Base-by-base conservation (phyloP, 139 green algal genomes). In the Volvox africanus region DNA sequence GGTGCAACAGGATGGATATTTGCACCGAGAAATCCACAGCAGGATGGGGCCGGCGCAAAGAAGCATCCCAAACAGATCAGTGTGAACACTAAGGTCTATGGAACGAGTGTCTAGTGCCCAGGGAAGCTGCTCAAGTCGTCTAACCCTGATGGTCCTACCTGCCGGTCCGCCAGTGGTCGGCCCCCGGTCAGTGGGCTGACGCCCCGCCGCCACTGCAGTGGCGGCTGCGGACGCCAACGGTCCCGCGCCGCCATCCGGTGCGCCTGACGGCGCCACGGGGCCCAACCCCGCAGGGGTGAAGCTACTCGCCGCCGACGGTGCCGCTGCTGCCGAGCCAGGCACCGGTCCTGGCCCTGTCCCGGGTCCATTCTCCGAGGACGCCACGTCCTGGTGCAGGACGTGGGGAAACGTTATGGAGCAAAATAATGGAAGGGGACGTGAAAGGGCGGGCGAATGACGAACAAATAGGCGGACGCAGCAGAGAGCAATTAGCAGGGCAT, bases 381-480 rank as follows among this genome's bases (percentile, higher is more conserved):
- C 76, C 30, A 82, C 21, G 24, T 79, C 71, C 71, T 79, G 71
- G n/a, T n/a, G n/a, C n/a, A n/a, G n/a, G n/a, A n/a, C n/a, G n/a
- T n/a, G n/a, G n/a, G n/a, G n/a, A n/a, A n/a, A n/a, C n/a, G n/a
- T n/a, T n/a, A n/a, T n/a, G n/a, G n/a, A n/a, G n/a, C n/a, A 55
- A 55, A 55, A 14, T 5, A 55, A 55, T 55, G 44, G 9, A 55
- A 5, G 44, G 44, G 5, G 44, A 55, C 44, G 44, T 5, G 44
- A 55, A 55, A 55, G 44, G 9, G 44, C 44, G 44, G 9, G 44
- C 5, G 44, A 55, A 55, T 55, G 44, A 9, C 44, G 44, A 9
- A 55, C 44, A 9, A 55, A 55, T 9, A 55, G 44, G 44, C 9
- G 44, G 44, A 55, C 44, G 44, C 44, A 55, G 44, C 44, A 55